Conservation (phyloP, 768 basidiomycete species). For the Termitomyces bulborhizus region DNA sequence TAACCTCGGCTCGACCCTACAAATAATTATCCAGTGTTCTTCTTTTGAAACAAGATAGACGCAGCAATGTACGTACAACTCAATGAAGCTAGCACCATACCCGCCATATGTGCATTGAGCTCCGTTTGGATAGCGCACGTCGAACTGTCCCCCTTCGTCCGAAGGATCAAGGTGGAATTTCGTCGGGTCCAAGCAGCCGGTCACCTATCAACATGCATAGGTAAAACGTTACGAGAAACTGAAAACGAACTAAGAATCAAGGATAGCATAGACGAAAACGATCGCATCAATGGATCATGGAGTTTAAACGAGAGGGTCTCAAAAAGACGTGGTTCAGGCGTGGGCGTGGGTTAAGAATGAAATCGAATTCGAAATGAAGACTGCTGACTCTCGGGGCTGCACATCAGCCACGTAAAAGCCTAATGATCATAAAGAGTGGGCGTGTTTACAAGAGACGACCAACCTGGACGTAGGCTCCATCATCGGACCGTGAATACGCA, state of each 20-base stretch:
- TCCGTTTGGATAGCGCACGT: constrained; percentile 45
- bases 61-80: constrained; percentile 26
- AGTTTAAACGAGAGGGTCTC: not conserved
- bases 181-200: constrained; percentile 16
- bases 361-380: not conserved
- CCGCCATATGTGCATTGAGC: constrained; percentile 48
- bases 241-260: not conserved
- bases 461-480: constrained; percentile 16
- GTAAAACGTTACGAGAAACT: not conserved
- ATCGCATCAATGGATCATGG: not conserved
- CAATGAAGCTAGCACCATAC: constrained; percentile 44
- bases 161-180: constrained; percentile 12
- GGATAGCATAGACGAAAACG: not conserved
- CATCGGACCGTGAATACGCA: constrained; percentile 10
- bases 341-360: not conserved
- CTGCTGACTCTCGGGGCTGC: not conserved
- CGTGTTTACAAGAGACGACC: not conserved
- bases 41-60: not conserved
- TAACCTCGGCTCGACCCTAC: constrained; percentile 39
- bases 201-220: constrained; percentile 9
- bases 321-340: not conserved
- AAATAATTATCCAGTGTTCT: not conserved
- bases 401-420: not conserved
- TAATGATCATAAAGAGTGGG: not conserved
- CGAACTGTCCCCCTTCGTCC: constrained; percentile 45